Conservation (phyloP, 1,139 yeast genomes). For the Hansenula sp. region DNA sequence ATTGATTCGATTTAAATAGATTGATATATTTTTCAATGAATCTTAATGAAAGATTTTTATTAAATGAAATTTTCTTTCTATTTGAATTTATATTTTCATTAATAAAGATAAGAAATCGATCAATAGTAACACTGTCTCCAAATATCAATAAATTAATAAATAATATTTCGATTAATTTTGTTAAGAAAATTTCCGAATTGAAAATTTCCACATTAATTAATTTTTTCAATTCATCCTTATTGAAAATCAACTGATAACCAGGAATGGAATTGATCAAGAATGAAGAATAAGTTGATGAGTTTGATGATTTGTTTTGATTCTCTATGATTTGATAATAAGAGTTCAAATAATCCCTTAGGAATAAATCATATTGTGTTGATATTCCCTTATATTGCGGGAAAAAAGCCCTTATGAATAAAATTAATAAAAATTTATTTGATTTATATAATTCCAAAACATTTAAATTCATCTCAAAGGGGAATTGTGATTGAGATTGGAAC, state of each 20-base stretch:
- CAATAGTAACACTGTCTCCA: too few species aligned
- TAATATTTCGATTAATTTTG: conserved; percentile 15
- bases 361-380: conserved; percentile 10
- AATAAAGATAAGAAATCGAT: too few species aligned
- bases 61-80: conserved; percentile 22
- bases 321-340: conserved; percentile 21
- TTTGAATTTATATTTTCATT: conserved; percentile 19
- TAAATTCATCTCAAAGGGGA: conserved; percentile 13
- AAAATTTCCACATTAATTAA: conserved; percentile 19
- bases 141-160: conserved; percentile 16
- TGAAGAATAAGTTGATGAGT: conserved; percentile 19
- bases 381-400: too few species aligned
- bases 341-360: conserved; percentile 17
- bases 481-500: background rate
- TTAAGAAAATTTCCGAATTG: conserved; percentile 20
- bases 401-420: conserved; percentile 14
- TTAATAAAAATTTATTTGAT: conserved; percentile 14
- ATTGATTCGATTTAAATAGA: conserved; percentile 8
- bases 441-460: conserved; percentile 12
- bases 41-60: conserved; percentile 15
- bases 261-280: conserved; percentile 4
- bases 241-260: conserved; percentile 11
- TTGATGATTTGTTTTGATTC: conserved; percentile 14
- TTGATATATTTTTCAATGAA: conserved; percentile 13
- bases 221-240: conserved; percentile 16